Evolutionary conservation across 2,329 filamentous ascomycete species (phyloP).

Genomic region (Shiraia sp.): DNA sequence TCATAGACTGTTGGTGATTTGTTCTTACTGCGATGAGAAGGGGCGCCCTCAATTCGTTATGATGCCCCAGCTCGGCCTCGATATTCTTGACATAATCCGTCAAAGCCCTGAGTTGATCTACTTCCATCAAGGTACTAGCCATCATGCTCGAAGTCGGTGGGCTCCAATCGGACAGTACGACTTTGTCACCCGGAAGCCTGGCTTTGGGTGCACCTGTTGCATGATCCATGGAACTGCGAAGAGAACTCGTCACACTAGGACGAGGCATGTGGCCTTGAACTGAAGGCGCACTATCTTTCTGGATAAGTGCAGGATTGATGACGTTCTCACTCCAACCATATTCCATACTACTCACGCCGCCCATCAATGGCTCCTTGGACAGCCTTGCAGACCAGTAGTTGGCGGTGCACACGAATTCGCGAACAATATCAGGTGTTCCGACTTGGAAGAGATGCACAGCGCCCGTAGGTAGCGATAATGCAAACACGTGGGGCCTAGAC

Average conservation of each 20-base stretch:
- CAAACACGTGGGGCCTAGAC: slow-evolving; percentile 88
- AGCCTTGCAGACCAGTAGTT: slow-evolving; percentile 98
- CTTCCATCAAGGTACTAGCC: slow-evolving; percentile 74
- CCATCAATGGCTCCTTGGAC: slow-evolving; percentile 89
- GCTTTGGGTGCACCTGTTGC: slow-evolving; percentile 60
- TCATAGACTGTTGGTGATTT: background rate
- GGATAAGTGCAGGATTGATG: slow-evolving; percentile 61
- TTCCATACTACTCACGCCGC: slow-evolving; percentile 94
- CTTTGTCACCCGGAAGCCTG: slow-evolving; percentile 81
- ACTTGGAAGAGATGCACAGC: slow-evolving; percentile 98
- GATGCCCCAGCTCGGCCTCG: slow-evolving; percentile 80
- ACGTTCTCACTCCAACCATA: slow-evolving; percentile 93
- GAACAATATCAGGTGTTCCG: slow-evolving; percentile 90
- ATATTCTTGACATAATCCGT: slow-evolving; percentile 80
- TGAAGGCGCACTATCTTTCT: slow-evolving; percentile 41
- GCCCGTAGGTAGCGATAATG: slow-evolving; percentile 85
- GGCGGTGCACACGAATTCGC: slow-evolving; percentile 89
- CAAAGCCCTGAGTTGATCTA: slow-evolving; percentile 78
- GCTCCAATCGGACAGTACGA: slow-evolving; percentile 83
- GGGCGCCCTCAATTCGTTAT: slow-evolving; percentile 84
- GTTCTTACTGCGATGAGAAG: slow-evolving; percentile 76
- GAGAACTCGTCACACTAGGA: slow-evolving; percentile 63
- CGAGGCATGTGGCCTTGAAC: slow-evolving; percentile 46
- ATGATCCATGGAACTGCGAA: slow-evolving; percentile 62
- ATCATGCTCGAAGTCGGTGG: slow-evolving; percentile 91